A percentile compares a stretch with the other conserved stretches of the same genome.
These are phyloP conservation scores for Phytophthora cactorum DNA, from an alignment of 352 stramenopile species.

Conservation along the genomic window DNA sequence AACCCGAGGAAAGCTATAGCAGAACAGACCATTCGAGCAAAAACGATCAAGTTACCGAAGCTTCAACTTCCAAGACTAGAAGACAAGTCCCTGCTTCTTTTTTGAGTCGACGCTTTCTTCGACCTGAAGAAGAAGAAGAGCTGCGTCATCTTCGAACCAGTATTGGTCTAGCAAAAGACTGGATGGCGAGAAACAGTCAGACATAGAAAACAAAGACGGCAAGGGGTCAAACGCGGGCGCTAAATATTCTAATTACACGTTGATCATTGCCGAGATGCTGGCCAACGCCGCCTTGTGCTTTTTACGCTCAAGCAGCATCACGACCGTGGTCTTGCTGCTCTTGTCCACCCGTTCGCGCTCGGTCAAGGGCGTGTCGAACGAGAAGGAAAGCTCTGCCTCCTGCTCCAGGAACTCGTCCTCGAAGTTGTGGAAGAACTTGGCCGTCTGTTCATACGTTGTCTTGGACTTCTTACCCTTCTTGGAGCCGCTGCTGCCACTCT, in stretches of 20 bases:
- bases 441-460: conserved; percentile 65
- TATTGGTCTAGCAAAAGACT: conserved; percentile 72
- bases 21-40: neutral
- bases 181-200: conserved; percentile 46
- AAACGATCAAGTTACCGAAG: neutral
- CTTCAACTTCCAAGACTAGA: neutral
- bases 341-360: conserved; percentile 69
- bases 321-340: conserved; percentile 69
- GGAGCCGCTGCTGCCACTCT: conserved; percentile 35
- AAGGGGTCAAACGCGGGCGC: conserved; percentile 24
- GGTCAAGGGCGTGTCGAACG: conserved; percentile 73
- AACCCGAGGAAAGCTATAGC: neutral
- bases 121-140: conserved; percentile 63
- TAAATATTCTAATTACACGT: conserved; percentile 80
- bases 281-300: conserved; percentile 85
- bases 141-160: conserved; percentile 55
- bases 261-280: conserved; percentile 85
- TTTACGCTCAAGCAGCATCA: conserved; percentile 78
- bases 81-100: conserved; percentile 10
- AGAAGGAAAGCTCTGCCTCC: conserved; percentile 70
- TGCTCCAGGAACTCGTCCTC: conserved; percentile 88
- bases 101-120: conserved; percentile 53
- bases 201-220: conserved; percentile 1
- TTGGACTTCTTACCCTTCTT: conserved; percentile 83
- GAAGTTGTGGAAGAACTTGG: conserved; percentile 88